These are phyloP conservation scores for Schoenoplectus triqueter DNA, from an alignment of 202 grass and related monocot species.

Conservation along the genomic window DNA sequence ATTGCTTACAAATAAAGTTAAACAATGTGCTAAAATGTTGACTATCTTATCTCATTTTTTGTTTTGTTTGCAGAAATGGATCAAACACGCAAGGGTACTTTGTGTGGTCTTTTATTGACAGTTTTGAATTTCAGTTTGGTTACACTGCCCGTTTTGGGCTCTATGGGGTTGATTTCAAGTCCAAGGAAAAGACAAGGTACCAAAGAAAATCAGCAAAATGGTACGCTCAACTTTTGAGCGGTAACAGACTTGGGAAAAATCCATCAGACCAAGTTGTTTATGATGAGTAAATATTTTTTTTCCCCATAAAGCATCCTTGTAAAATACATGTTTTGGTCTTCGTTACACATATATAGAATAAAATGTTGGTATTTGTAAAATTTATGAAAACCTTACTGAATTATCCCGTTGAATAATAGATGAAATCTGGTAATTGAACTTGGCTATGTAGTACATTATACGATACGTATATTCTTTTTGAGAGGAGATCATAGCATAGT, in stretches of 20 bases:
- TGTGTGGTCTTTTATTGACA: slow-evolving; percentile 85
- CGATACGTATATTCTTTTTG: no score
- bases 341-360: neutral
- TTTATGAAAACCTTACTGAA: no score
- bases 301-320: neutral
- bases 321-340: neutral
- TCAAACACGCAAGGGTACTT: slow-evolving; percentile 85
- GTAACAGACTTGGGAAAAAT: slow-evolving; percentile 47
- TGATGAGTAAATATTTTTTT: slow-evolving; percentile 2
- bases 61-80: slow-evolving; percentile 58
- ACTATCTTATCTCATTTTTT: neutral
- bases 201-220: slow-evolving; percentile 58
- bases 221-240: slow-evolving; percentile 59
- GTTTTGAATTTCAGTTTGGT: slow-evolving; percentile 64
- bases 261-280: neutral
- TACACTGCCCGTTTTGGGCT: slow-evolving; percentile 55
- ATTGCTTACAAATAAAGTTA: no score
- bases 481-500: no score
- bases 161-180: slow-evolving; percentile 57
- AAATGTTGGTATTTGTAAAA: neutral
- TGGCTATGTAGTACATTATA: no score
- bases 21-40: neutral
- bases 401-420: no score
- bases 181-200: slow-evolving; percentile 58
- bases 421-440: no score